These are phyloP conservation scores for Phlyctochytrium arcticum DNA, from an alignment of 192 early-diverging fungal species.

Conservation along the genomic window DNA sequence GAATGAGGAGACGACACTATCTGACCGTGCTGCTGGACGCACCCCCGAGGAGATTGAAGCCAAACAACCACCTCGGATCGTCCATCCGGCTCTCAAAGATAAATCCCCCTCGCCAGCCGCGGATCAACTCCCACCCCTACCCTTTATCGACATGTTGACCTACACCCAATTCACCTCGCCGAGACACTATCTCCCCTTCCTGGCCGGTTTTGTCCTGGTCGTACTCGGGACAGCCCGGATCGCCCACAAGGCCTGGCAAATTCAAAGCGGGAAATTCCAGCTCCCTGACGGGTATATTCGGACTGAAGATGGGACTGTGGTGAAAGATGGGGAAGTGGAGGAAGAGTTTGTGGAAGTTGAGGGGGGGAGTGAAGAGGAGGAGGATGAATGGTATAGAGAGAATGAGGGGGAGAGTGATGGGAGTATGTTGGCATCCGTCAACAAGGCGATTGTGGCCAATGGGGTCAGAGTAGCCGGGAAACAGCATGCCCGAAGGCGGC, in stretches of 20 bases:
- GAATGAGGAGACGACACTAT: conserved; percentile 15
- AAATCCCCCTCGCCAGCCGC: too few species aligned
- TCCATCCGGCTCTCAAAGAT: too few species aligned
- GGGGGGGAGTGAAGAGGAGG: neutral
- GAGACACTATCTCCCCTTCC: conserved; percentile 23
- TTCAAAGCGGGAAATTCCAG: conserved; percentile 23
- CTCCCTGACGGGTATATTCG: conserved; percentile 12
- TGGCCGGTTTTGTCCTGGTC: conserved; percentile 24
- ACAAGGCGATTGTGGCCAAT: too few species aligned
- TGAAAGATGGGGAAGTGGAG: neutral
- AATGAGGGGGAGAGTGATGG: too few species aligned
- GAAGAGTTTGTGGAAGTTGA: neutral
- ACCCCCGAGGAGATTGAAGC: neutral
- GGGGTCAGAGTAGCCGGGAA: too few species aligned
- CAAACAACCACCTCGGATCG: too few species aligned
- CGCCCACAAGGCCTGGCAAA: conserved; percentile 13
- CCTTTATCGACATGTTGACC: conserved; percentile 7
- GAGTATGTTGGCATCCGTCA: too few species aligned
- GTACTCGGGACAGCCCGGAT: conserved; percentile 31
- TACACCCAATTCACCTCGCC: conserved; percentile 18
- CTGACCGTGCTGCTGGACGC: conserved; percentile 3
- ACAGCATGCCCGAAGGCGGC: too few species aligned
- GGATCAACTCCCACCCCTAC: conserved; percentile 5
- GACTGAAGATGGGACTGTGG: neutral
- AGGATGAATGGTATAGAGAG: too few species aligned